A percentile compares a stretch with the other conserved stretches of the same genome.
Evolutionary conservation across 2,329 filamentous ascomycete genomes (phyloP).

Genomic region (Byssoonygena ceratinophila): DNA sequence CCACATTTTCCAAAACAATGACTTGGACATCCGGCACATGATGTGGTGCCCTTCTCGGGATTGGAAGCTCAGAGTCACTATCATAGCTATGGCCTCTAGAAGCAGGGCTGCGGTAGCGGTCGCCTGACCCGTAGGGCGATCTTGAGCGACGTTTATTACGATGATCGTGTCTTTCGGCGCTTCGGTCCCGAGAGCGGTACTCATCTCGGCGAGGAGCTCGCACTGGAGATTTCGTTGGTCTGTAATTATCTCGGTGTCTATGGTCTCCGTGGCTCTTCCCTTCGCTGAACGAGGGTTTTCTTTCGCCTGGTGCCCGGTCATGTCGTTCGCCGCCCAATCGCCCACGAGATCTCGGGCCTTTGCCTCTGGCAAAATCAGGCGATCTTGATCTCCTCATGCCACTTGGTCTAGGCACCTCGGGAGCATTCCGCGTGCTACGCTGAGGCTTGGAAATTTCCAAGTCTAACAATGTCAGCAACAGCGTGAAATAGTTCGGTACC

Average conservation of each 20-base stretch:
- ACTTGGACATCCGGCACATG: slow-evolving; percentile 86
- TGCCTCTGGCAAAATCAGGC: slow-evolving; percentile 47
- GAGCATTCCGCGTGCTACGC: slow-evolving; percentile 59
- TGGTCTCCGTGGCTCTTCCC: slow-evolving; percentile 34
- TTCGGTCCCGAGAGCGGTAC: slow-evolving; percentile 42
- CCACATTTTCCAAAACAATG: slow-evolving; percentile 66
- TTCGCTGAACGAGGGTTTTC: slow-evolving; percentile 37
- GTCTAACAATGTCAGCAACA: slow-evolving; percentile 44
- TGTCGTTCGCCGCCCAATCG: slow-evolving; percentile 35
- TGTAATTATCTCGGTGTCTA: slow-evolving; percentile 53
- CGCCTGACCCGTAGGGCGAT: slow-evolving; percentile 55
- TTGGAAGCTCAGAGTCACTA: slow-evolving; percentile 53
- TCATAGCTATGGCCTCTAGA: slow-evolving; percentile 45
- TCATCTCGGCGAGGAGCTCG: slow-evolving; percentile 55
- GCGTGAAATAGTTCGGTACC: slow-evolving; percentile 17
- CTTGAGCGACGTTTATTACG: slow-evolving; percentile 55
- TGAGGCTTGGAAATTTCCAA: slow-evolving; percentile 84
- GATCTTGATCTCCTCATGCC: slow-evolving; percentile 49
- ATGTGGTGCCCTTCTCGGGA: slow-evolving; percentile 60
- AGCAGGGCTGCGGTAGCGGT: slow-evolving; percentile 58
- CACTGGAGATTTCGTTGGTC: slow-evolving; percentile 51
- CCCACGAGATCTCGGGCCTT: slow-evolving; percentile 23
- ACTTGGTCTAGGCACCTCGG: slow-evolving; percentile 21
- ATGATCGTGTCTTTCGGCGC: slow-evolving; percentile 43
- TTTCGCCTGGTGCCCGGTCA: slow-evolving; percentile 31